phyloP scores from a whole-genome alignment of 2,329 filamentous ascomycete species.

The Ustilaginoidea virens region DNA sequence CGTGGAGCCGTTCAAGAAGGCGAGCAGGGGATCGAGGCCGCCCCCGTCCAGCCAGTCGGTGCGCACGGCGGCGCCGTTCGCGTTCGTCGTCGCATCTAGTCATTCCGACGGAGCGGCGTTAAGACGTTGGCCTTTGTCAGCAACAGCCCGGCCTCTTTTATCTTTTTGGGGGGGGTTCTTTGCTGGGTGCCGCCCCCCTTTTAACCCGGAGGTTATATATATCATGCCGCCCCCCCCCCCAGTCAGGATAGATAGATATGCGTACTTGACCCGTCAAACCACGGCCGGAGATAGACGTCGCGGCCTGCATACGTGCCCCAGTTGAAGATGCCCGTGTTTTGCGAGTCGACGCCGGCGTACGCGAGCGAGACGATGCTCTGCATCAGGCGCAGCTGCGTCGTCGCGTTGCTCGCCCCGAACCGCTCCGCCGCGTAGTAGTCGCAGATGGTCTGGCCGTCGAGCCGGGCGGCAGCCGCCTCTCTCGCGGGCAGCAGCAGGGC shows the following conservation, averaged over 20 bases:
- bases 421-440: conserved; percentile 14
- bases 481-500: not conserved
- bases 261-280: conserved; percentile 16
- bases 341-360: conserved; percentile 11
- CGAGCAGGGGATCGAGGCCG: conserved; percentile 10
- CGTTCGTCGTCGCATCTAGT: conserved; percentile 12
- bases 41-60: conserved; percentile 18
- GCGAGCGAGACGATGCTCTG: conserved; percentile 15
- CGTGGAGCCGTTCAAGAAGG: conserved; percentile 11
- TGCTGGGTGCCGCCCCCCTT: no score
- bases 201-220: not conserved
- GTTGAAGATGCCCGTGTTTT: conserved; percentile 14
- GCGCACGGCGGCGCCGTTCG: conserved; percentile 11
- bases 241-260: not conserved
- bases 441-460: conserved; percentile 12
- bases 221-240: not conserved
- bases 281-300: conserved; percentile 12
- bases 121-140: not conserved
- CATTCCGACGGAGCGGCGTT: not conserved
- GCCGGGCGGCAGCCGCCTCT: not conserved
- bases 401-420: conserved; percentile 11
- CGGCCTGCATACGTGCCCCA: conserved; percentile 9
- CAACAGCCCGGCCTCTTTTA: not conserved
- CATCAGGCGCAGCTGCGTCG: conserved; percentile 13
- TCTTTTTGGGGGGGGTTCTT: no score